Evolutionary conservation across 1,284 basidiomycete species (phyloP), one percentile per base, ranked within the genome.

Genomic region (Malassezia caprae): DNA sequence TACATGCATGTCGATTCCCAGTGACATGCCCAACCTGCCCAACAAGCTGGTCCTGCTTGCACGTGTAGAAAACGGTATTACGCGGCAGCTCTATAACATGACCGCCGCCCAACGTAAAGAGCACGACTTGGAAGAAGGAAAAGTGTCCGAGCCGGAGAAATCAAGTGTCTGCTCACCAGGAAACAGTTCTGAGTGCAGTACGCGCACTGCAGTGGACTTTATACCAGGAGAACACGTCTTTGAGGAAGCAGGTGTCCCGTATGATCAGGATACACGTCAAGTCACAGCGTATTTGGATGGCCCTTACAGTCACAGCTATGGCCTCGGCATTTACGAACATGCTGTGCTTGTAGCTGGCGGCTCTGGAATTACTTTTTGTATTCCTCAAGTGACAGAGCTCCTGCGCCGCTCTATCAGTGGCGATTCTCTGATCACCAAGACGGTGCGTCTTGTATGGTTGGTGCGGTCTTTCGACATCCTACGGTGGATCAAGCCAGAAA

Each of bases 351-450:
- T 52, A 28, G 51, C 51, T 13, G 51, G 39, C 27, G 51, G 51
- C 3, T 43, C 59, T 11, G 69, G 69, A 11, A 64, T 68, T 45
- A 60, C 68, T 0, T 61, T 67, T 19, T 26, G 35, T 4, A 19
- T 51, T 17, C 49, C 54, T 7, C 26, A 51, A 12, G 30, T 50
- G 2, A 17, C 15, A 6, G 30, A 47, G 15, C n/a, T 56, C 8
- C 8, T 56, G 23, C 54, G 35, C 6, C 40, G 54, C 4, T 12
- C n/a, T 17, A 12, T 23, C 1, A 8, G 17, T 13, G 27, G 31
- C 0, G 17, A 41, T 3, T 10, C 17, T 1, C 10, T 42, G 8
- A 8, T 56, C 11, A 51, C 48, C 8, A 45, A 51, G 35, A 35
- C 41, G 2, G n/a, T 56, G 4, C 48, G 35, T 8, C 40, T 56